Base-by-base conservation (phyloP, 192 early-diverging fungal genomes). In the Coemansia sp. region DNA sequence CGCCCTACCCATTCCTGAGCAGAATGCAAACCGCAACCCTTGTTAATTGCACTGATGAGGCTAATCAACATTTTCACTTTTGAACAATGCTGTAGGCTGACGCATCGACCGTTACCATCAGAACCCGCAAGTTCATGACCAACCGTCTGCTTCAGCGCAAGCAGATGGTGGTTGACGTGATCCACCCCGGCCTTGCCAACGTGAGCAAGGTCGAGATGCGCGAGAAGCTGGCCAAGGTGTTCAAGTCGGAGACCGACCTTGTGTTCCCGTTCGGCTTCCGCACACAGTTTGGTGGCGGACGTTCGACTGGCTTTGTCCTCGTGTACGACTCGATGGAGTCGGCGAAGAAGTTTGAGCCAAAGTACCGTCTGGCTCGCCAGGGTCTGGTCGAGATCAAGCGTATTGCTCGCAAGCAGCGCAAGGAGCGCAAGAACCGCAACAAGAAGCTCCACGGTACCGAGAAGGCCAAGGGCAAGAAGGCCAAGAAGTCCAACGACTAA, bases 381-480 rank as follows among this genome's bases (percentile, higher is more conserved):
- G 85, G 90, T 83, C 71, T 58, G 68, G 86, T 80, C 68, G 88
- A 86, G 73, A 68, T 81, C 68, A 88, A 86, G 76, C 67, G 59
- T 11, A 85, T 84, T 61, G 87, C 92, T 57, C 92, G 92, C 84
- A 98, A 97, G 88, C 97, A 98, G 84, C 90, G 93, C 76, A 98
- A 96, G 93, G 94, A 98, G 82, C 87, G 90, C 80, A 96, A 96
- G 90, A 98, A 98, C 92, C 87, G 97, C 76, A 80, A 86, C 80
- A 98, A 98, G 94, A 98, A 95, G 90, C 84, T 95, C 87, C 87
- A 90, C 73, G 95, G 95, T 81, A 94, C 93, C 82, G 93, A 91
- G 84, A 98, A 96, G 89, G 81, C 83, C 81, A 89, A 88, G 81
- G 85, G 82, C 62, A 71, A 84, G 66, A 79, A 79, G 73, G 36